These are phyloP conservation scores for Anthoceros angustus DNA, from an alignment of 225 moss, liverwort and hornwort species.

Conservation along the genomic window DNA sequence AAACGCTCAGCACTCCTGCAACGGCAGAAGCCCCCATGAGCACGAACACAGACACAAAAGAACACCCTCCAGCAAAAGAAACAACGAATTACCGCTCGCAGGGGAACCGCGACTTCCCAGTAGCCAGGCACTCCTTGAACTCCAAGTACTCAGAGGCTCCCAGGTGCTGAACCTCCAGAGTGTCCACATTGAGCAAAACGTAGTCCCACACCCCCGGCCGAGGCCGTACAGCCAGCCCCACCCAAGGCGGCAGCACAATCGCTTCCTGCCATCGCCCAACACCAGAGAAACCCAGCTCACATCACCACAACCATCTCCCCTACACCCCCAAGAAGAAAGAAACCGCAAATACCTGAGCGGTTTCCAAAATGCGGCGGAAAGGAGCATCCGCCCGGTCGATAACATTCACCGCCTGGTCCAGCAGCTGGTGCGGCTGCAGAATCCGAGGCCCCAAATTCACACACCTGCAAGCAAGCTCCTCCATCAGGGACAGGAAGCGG, in stretches of 20 bases:
- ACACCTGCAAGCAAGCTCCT: constrained; percentile 19
- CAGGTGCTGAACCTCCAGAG: constrained; percentile 48
- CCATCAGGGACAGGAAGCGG: not conserved
- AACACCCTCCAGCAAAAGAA: not conserved
- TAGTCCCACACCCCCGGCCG: constrained; percentile 88
- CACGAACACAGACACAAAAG: not conserved
- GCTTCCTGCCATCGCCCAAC: constrained; percentile 39
- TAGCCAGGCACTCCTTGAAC: constrained; percentile 60
- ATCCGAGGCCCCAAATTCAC: constrained; percentile 46
- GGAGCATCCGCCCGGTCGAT: constrained; percentile 36
- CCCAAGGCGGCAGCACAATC: constrained; percentile 66
- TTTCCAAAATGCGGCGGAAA: constrained; percentile 38
- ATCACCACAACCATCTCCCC: not conserved
- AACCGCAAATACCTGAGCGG: constrained; percentile 37
- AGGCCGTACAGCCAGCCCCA: constrained; percentile 78
- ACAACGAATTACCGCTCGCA: not conserved
- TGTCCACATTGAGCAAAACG: constrained; percentile 66
- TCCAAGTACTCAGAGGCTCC: constrained; percentile 61
- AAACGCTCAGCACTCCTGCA: constrained; percentile 7
- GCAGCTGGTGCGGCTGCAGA: constrained; percentile 62
- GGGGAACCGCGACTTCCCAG: constrained; percentile 16
- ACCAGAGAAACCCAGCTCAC: not conserved
- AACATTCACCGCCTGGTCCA: constrained; percentile 21
- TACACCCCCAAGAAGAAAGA: not conserved
- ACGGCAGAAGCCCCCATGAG: not conserved